These are phyloP conservation scores for Spizellomyces punctatus DNA, from an alignment of 192 early-diverging fungal genomes.

Conservation along the genomic window DNA sequence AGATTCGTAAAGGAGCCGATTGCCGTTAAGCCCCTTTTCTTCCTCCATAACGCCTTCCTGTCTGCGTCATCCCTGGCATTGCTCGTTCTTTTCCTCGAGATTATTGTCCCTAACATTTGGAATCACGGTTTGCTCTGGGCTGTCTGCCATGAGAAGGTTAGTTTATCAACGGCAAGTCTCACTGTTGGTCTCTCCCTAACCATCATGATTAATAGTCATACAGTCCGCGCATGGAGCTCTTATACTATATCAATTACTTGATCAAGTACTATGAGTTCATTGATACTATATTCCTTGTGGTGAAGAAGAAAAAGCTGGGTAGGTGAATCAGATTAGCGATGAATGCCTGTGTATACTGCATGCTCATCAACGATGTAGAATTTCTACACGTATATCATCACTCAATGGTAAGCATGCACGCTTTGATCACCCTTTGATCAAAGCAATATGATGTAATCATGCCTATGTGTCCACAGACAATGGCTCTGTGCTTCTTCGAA, in stretches of 20 bases:
- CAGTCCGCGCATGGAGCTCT: slow-evolving; percentile 73
- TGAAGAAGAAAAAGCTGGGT: slow-evolving; percentile 55
- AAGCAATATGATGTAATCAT: background rate
- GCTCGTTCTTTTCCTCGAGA: slow-evolving; percentile 74
- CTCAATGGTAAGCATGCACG: slow-evolving; percentile 49
- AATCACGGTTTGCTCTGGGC: slow-evolving; percentile 36
- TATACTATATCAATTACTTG: slow-evolving; percentile 90
- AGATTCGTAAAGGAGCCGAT: slow-evolving; percentile 13
- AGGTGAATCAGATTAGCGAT: background rate
- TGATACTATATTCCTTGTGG: slow-evolving; percentile 82
- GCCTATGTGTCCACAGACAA: slow-evolving; percentile 44
- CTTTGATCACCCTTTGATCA: background rate
- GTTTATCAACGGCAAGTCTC: background rate
- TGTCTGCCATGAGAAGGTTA: slow-evolving; percentile 6
- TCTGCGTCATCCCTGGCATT: slow-evolving; percentile 69
- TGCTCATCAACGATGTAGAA: background rate
- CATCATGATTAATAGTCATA: slow-evolving; percentile 1
- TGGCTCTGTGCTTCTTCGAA: slow-evolving; percentile 84
- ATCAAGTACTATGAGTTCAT: slow-evolving; percentile 87
- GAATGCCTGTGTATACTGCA: too few species aligned
- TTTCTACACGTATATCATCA: slow-evolving; percentile 96
- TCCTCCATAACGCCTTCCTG: slow-evolving; percentile 81
- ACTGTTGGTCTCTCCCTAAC: too few species aligned
- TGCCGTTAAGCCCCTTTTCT: slow-evolving; percentile 57
- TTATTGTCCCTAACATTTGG: slow-evolving; percentile 71